Evolutionary conservation across 1,284 basidiomycete genomes (phyloP), one percentile per base, ranked within the genome.

Genomic region (Trichosporon asahii): DNA sequence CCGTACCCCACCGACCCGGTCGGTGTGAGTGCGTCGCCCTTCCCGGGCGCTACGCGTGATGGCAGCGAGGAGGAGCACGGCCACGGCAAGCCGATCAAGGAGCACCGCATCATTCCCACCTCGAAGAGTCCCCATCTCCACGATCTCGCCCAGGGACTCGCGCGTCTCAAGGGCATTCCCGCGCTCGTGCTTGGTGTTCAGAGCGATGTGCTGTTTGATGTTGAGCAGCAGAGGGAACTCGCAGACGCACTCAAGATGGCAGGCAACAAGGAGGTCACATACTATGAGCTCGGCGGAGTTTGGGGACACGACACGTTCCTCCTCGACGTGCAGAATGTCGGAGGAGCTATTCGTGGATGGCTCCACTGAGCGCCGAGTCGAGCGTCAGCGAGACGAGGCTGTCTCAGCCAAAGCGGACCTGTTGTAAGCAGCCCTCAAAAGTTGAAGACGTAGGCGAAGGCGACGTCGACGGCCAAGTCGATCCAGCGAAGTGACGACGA

Each of bases 261-360:
- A 1, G 96, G 96, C 0, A 96, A 96, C 82, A 84, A 88, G 23
- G 85, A 87, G 71, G 97, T 99, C 35, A 91, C 92, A 70, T 99
- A 98, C 84, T 99, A 96, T 83, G 97, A 99, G 85, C 88, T 99
- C 8, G 95, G 97, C 49, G 95, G 96, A 3, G 95, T 98, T 15
- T 98, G 95, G 93, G 97, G 97, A 1, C 94, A 95, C 79, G 95
- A 99, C 84, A 98, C 94, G 31, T 99, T 99, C 85, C 85, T 99
- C 85, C 84, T 93, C 73, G 92, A 93, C 77, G 88, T 91, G 35
- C 87, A 88, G 68, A 91, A 90, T 70, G 90, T 93, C 0, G 91
- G 91, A 2, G 90, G 91, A 0, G 92, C 91, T 3, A 89, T 93
- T 67, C 85, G 89, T 69, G 92, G 92, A 0, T 93, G 93, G 67